Percentiles rank a stretch among this genome's conserved stretches.
These are phyloP conservation scores for Globisporangium ultimum DNA, from an alignment of 352 stramenopile species.

Conservation along the genomic window DNA sequence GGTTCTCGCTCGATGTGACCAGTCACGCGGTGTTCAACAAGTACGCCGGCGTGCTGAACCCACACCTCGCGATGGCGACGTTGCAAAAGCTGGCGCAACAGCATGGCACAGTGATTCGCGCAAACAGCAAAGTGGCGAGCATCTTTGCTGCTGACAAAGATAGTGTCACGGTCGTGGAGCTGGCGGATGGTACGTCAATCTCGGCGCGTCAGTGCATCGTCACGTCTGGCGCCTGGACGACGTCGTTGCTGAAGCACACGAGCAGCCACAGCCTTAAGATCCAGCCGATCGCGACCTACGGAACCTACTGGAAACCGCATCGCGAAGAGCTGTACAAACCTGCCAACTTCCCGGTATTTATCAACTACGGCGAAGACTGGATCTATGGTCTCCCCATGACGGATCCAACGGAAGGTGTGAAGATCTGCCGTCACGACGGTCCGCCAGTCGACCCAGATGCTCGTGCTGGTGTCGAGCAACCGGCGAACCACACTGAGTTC, in stretches of 20 bases:
- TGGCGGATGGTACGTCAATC: constrained; percentile 26
- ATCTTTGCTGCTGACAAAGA: constrained; percentile 20
- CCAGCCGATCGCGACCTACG: constrained; percentile 61
- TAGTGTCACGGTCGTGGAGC: constrained; percentile 23
- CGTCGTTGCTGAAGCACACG: constrained; percentile 24
- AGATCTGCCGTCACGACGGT: constrained; percentile 68
- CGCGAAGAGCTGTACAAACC: constrained; percentile 35
- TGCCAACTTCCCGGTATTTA: constrained; percentile 58
- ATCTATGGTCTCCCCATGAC: constrained; percentile 58
- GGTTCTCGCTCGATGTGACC: constrained; percentile 35
- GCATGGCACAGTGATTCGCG: constrained; percentile 37
- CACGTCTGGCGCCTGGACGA: constrained; percentile 54
- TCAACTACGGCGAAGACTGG: constrained; percentile 51
- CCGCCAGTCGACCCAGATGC: constrained; percentile 40
- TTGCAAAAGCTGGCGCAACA: constrained; percentile 37
- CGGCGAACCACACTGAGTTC: constrained; percentile 15
- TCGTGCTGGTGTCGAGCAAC: constrained; percentile 34
- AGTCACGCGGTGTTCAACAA: constrained; percentile 47
- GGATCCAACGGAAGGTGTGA: constrained; percentile 45
- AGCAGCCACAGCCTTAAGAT: constrained; percentile 28
- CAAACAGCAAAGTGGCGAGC: constrained; percentile 24
- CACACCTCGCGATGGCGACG: constrained; percentile 44
- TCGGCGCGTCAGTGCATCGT: constrained; percentile 43
- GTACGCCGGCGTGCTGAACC: constrained; percentile 51
- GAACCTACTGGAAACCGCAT: constrained; percentile 56